A percentile compares a stretch with the other conserved stretches of the same genome.
These are phyloP conservation scores for Aegilops tauschii DNA, from an alignment of 176 grass and related monocot genomes.

Conservation along the genomic window DNA sequence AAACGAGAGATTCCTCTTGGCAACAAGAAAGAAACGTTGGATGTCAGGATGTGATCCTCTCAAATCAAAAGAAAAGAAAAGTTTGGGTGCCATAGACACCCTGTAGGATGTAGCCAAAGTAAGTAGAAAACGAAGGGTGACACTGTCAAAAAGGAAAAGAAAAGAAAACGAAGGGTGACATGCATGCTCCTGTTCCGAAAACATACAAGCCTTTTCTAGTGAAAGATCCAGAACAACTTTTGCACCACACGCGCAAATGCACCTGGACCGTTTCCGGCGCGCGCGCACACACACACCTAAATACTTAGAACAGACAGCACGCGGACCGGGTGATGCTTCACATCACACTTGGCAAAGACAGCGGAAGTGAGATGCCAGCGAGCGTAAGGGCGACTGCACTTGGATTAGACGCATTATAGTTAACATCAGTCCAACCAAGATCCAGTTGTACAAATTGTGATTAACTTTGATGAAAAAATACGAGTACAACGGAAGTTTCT, in stretches of 20 bases:
- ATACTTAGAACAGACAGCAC: not conserved
- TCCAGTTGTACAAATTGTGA: no score
- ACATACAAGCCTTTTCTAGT: not conserved
- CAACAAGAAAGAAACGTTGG: no score
- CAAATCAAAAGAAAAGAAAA: not conserved
- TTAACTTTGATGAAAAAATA: not conserved
- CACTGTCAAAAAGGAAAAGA: not conserved
- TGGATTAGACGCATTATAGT: not conserved
- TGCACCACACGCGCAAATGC: conserved; percentile 8
- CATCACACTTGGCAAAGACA: not conserved
- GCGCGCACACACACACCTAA: not conserved
- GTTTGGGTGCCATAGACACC: not conserved
- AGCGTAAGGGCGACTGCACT: not conserved
- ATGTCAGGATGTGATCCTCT: no score
- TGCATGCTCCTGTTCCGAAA: not conserved
- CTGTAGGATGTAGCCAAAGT: no score
- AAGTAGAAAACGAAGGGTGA: not conserved
- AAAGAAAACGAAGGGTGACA: not conserved
- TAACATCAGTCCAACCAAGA: not conserved
- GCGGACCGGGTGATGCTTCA: not conserved
- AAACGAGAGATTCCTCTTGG: no score
- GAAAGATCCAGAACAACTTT: not conserved
- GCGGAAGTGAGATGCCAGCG: not conserved
- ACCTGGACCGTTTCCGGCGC: not conserved
- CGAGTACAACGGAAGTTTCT: not conserved